Percentiles rank a stretch among this genome's conserved stretches.
Evolutionary conservation across 441 rosid species (phyloP).

Genomic region (Monsonia emarginata): DNA sequence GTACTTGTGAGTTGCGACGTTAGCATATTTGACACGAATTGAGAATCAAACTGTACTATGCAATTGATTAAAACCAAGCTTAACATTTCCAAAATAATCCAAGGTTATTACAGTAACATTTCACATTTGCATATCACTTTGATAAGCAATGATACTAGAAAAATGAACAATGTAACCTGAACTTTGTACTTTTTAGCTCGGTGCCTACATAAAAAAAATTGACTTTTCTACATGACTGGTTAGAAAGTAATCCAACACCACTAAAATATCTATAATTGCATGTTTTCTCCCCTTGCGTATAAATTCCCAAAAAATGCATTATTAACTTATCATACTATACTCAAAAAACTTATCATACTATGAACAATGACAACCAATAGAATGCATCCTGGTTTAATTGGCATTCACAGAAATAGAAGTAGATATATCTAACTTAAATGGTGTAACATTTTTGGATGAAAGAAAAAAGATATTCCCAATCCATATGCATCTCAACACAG

Average conservation of each 20-base stretch:
- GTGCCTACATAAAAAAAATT: neutral
- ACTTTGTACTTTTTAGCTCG: neutral
- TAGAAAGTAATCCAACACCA: neutral
- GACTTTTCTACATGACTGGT: neutral
- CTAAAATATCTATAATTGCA: neutral
- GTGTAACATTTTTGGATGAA: neutral
- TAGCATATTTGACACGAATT: neutral
- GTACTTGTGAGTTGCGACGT: neutral
- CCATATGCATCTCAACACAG: neutral
- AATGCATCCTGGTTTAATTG: neutral
- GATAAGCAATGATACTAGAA: slow-evolving; percentile 2
- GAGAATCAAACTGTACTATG: neutral
- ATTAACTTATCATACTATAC: no score
- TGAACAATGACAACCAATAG: neutral
- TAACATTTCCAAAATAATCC: neutral
- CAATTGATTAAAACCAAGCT: neutral
- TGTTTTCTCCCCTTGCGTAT: neutral
- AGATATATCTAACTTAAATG: neutral
- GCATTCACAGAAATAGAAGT: neutral
- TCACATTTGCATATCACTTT: neutral
- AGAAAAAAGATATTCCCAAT: neutral
- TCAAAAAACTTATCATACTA: no score
- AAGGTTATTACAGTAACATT: neutral
- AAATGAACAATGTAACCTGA: neutral
- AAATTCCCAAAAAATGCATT: neutral